phyloP scores from a whole-genome alignment of 106 monocot species.

The Hemerocallis citrina region DNA sequence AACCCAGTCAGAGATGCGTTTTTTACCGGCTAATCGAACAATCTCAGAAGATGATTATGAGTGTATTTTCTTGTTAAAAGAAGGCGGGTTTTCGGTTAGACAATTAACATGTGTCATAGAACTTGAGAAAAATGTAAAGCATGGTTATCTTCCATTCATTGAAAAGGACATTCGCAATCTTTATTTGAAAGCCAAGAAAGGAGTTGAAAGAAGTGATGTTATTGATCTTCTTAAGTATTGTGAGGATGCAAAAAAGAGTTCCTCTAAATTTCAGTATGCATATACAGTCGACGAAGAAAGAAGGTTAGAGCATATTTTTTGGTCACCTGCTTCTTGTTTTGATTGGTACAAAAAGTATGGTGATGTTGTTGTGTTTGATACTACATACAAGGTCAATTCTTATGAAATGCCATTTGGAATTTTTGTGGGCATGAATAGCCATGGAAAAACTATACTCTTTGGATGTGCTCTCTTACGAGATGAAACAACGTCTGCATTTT shows the following conservation, averaged over 20 bases:
- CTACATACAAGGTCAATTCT: neutral
- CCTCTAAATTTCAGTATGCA: neutral
- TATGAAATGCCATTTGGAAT: constrained; percentile 1
- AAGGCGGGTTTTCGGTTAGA: neutral
- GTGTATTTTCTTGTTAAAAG: neutral
- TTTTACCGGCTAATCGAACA: neutral
- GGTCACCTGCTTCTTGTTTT: neutral
- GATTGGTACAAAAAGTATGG: neutral
- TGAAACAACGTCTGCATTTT: neutral
- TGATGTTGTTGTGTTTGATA: neutral
- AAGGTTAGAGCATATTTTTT: neutral
- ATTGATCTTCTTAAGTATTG: neutral
- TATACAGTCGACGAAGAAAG: neutral
- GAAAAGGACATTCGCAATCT: neutral
- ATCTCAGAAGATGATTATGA: neutral
- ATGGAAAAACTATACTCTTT: neutral
- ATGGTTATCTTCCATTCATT: neutral
- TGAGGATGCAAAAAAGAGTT: neutral
- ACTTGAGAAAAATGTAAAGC: neutral
- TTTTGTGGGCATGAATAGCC: neutral
- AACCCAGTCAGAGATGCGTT: neutral
- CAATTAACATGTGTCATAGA: neutral
- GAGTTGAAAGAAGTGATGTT: neutral
- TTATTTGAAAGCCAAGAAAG: neutral
- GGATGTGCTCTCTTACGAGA: neutral